A percentile compares a stretch with the other conserved stretches of the same genome.
These are phyloP conservation scores for Trypanosoma melophagium DNA, from an alignment of 208 protist genomes.

Conservation along the genomic window DNA sequence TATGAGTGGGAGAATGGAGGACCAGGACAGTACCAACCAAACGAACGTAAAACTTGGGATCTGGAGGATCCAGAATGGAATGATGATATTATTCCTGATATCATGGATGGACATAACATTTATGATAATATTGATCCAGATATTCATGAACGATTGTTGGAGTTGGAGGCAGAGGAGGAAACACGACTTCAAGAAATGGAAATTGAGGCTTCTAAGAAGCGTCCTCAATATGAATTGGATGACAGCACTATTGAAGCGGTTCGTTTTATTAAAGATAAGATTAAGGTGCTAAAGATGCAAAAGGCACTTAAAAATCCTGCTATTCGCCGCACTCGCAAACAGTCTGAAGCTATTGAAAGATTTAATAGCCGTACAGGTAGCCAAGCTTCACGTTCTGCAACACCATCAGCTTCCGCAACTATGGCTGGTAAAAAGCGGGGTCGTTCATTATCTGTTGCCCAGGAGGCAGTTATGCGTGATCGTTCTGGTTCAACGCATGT, in stretches of 20 bases:
- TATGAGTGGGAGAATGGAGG: slow-evolving; percentile 93
- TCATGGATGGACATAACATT: slow-evolving; percentile 99
- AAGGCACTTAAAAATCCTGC: slow-evolving; percentile 86
- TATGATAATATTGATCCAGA: slow-evolving; percentile 99
- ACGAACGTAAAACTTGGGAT: slow-evolving; percentile 89
- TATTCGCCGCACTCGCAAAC: slow-evolving; percentile 80
- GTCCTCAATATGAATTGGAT: slow-evolving; percentile 58
- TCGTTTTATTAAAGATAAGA: slow-evolving; percentile 88
- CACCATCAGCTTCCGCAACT: slow-evolving; percentile 24
- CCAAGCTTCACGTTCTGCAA: slow-evolving; percentile 50
- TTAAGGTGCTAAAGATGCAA: slow-evolving; percentile 90
- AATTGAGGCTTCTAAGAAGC: slow-evolving; percentile 89
- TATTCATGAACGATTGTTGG: slow-evolving; percentile 92
- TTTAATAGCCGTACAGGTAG: slow-evolving; percentile 90
- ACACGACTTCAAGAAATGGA: slow-evolving; percentile 90
- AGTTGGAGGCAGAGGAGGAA: slow-evolving; percentile 94
- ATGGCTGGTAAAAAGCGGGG: slow-evolving; percentile 52
- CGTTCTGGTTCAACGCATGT: slow-evolving; percentile 76
- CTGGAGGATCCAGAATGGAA: slow-evolving; percentile 96
- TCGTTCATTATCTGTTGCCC: slow-evolving; percentile 78
- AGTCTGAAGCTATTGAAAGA: slow-evolving; percentile 72
- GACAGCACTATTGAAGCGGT: slow-evolving; percentile 74
- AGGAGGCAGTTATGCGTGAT: slow-evolving; percentile 77
- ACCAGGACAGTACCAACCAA: slow-evolving; percentile 89
- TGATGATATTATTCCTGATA: slow-evolving; percentile 98